phyloP scores from a whole-genome alignment of 257 asterid genomes.

The Vinca minor region DNA sequence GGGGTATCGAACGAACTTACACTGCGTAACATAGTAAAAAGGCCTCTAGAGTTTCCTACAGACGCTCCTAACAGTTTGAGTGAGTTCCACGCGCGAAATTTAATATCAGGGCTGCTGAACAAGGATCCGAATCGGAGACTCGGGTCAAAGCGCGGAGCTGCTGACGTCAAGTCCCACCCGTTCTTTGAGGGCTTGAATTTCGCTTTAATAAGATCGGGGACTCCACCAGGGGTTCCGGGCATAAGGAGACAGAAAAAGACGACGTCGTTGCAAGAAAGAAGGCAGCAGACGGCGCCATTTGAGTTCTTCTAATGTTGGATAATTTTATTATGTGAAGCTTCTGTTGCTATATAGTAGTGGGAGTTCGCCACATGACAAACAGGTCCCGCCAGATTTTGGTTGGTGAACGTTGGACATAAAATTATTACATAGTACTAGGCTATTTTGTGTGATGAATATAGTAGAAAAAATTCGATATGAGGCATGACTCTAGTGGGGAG shows the following conservation, averaged over 20 bases:
- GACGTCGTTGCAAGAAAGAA: slow-evolving; percentile 12
- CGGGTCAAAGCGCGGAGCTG: slow-evolving; percentile 83
- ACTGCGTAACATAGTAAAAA: slow-evolving; percentile 47
- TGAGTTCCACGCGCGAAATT: slow-evolving; percentile 56
- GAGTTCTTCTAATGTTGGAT: slow-evolving; percentile 32
- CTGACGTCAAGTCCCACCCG: slow-evolving; percentile 79
- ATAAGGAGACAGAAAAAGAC: slow-evolving; percentile 27
- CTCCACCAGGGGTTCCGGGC: slow-evolving; percentile 45
- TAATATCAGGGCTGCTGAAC: slow-evolving; percentile 46
- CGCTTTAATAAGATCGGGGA: slow-evolving; percentile 56
- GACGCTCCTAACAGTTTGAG: slow-evolving; percentile 27
- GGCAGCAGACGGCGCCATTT: slow-evolving; percentile 34
- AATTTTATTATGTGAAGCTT: background rate
- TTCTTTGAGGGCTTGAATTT: slow-evolving; percentile 72
- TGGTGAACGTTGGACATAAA: slow-evolving; percentile 6
- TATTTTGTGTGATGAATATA: too few relatives aligned
- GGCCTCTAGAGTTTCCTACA: slow-evolving; percentile 42
- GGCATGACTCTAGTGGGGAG: too few relatives aligned
- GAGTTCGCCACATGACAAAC: background rate
- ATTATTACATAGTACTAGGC: background rate
- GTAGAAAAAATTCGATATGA: too few relatives aligned
- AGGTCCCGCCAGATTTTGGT: slow-evolving; percentile 9
- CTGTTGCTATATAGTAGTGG: background rate
- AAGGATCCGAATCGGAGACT: slow-evolving; percentile 64
- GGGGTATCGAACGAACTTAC: slow-evolving; percentile 55